phyloP scores from a whole-genome alignment of 2,329 filamentous ascomycete genomes.

The Mycosphaerella sp. region DNA sequence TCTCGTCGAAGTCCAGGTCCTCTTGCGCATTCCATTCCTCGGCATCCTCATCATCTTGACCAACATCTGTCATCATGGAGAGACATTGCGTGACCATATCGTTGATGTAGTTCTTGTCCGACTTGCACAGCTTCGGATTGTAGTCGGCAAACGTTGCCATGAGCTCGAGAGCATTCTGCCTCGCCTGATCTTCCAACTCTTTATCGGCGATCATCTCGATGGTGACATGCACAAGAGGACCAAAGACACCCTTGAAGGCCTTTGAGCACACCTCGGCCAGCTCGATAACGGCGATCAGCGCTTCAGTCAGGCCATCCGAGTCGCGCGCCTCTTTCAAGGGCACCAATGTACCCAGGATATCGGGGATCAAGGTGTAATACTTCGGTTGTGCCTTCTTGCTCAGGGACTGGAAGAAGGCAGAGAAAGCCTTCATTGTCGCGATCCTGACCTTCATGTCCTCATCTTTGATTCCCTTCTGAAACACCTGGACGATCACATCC shows the following conservation, averaged over 20 bases:
- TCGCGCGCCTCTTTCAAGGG: constrained; percentile 89
- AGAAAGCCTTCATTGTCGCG: constrained; percentile 93
- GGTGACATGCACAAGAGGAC: constrained; percentile 85
- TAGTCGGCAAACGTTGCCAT: constrained; percentile 98
- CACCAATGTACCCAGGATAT: constrained; percentile 88
- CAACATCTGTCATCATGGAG: constrained; percentile 96
- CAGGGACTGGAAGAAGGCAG: constrained; percentile 88
- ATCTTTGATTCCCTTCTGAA: constrained; percentile 88
- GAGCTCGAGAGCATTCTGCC: constrained; percentile 91
- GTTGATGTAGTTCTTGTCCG: constrained; percentile 81
- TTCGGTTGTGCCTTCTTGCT: constrained; percentile 81
- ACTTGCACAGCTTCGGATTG: constrained; percentile 88
- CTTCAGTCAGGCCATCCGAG: constrained; percentile 84
- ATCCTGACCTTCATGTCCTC: constrained; percentile 80
- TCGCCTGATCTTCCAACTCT: constrained; percentile 79
- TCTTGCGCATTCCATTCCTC: constrained; percentile 89
- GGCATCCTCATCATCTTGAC: constrained; percentile 88
- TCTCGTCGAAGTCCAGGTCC: constrained; percentile 93
- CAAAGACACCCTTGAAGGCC: constrained; percentile 96
- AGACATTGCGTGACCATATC: constrained; percentile 99
- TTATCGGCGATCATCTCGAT: constrained; percentile 94
- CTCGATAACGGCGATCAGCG: constrained; percentile 85
- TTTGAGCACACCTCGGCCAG: constrained; percentile 89
- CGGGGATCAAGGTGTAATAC: constrained; percentile 79
- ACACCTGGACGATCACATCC: constrained; percentile 79